Evolutionary conservation across 139 green algal genomes (phyloP), one percentile per base, ranked within the genome.

Genomic region (Closterium sp.): DNA sequence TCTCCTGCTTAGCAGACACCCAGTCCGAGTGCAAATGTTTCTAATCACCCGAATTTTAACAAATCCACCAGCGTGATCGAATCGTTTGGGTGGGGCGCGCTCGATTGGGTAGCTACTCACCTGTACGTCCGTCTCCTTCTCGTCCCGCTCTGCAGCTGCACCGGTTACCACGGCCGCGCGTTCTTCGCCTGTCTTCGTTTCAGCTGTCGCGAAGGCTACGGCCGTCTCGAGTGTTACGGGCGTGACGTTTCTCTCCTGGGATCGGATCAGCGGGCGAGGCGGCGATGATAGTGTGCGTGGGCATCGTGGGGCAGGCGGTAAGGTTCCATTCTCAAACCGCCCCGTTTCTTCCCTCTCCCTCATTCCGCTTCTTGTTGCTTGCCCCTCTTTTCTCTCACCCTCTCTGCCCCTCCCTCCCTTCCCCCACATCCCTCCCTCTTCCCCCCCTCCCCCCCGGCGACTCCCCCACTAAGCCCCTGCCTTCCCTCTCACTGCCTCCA

Each of bases 281-380:
- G 43, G 43, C 43, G 35, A 91, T 91, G 88, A 91, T 91, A n/a
- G 64, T 91, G 25, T 91, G 88, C 88, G 88, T 87, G 28, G 88
- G 64, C 28, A 38, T 91, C 33, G 64, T 91, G 23, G 88, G 88
- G 16, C 88, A 87, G 38, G 88, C 88, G 38, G 88, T 91, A 33
- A 4, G 84, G 12, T 7, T 85, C 0, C 85, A 7, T 5, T 23
- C 33, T 88, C 85, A 8, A 12, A 19, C 33, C 2, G 8, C 23
- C n/a, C 31, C 85, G 0, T 19, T 4, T n/a, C 85, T 28, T 5
- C 33, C 30, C 4, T 19, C 30, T 5, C 83, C 3, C 30, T 6
- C 31, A 1, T 16, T n/a, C n/a, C n/a, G n/a, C n/a, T n/a, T n/a
- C n/a, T n/a, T n/a, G n/a, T n/a, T n/a, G 4, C 36, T 55, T 6